Base-by-base conservation (phyloP, 495 filamentous ascomycete genomes). In the Penicillium crystallinum region DNA sequence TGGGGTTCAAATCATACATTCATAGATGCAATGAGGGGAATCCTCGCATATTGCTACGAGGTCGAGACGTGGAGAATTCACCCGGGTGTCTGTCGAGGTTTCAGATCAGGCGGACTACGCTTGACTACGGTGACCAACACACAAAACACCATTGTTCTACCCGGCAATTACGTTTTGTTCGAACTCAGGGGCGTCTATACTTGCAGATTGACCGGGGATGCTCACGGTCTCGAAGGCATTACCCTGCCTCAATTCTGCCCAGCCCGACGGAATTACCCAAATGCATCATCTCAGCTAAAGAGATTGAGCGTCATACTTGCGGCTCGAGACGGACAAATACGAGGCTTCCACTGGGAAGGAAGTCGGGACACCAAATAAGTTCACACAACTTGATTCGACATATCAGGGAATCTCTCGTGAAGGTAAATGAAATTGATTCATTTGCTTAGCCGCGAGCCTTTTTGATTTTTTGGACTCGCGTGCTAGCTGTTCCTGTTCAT, bases 401-500 rank as follows among this genome's bases (percentile, higher is more conserved):
- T 52, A 29, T 52, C 40, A 60, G 49, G 56, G 55, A 63, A 55
- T 59, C 49, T 43, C 44, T 63, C 63, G 56, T 66, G 57, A 66
- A 66, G 63, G 44, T 58, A 63, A 52, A 57, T 52, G 65, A 67
- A 67, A 67, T 56, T 65, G 52, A 63, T 66, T 67, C 64, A 67
- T 67, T 67, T 62, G 61, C 59, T 38, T 65, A 62, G 61, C 54
- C 54, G 53, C 52, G 52, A 44, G 39, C 53, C 54, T 53, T 58
- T 45, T 54, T n/a, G n/a, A n/a, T n/a, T n/a, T 38, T 45, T 27
- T 59, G 53, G 51, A 56, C 46, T 56, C 58, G 55, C 43, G 44
- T 47, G 49, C 63, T 64, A 64, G 63, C 65, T 59, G 65, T 66
- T 66, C 56, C 56, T 64, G 65, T 56, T 64, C 63, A 68, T 68